phyloP scores from a whole-genome alignment of 176 grass and related monocot genomes.

The Musa troglodytarum region DNA sequence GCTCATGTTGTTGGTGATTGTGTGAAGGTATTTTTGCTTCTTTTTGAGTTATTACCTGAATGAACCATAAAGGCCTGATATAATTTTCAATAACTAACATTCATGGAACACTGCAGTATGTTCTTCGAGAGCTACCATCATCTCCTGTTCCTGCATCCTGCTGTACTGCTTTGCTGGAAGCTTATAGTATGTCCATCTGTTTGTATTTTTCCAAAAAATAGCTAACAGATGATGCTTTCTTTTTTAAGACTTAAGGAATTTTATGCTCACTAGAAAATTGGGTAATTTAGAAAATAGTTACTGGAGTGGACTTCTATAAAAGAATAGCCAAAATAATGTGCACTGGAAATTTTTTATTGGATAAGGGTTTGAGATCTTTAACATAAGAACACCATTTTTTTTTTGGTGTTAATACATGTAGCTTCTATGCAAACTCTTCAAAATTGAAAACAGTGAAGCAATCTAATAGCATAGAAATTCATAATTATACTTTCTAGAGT shows the following conservation, averaged over 20 bases:
- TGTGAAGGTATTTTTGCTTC: constrained; percentile 65
- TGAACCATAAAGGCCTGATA: neutral
- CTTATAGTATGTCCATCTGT: constrained; percentile 61
- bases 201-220: neutral
- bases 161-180: constrained; percentile 94
- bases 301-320: neutral
- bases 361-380: neutral
- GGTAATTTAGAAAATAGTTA: neutral
- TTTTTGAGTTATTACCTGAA: constrained; percentile 3
- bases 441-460: neutral
- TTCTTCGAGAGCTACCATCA: constrained; percentile 90
- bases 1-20: constrained; percentile 96
- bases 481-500: too few species aligned
- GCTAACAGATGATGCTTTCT: constrained; percentile 10
- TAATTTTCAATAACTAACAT: neutral
- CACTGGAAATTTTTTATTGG: neutral
- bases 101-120: constrained; percentile 48
- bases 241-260: neutral
- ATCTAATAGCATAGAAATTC: neutral
- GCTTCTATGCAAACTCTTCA: neutral
- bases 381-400: neutral
- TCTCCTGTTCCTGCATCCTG: constrained; percentile 97
- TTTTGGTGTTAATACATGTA: neutral
- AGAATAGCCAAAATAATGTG: neutral
- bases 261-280: neutral